Conservation (phyloP, 2,329 filamentous ascomycete species). For the Monascus ruber region DNA sequence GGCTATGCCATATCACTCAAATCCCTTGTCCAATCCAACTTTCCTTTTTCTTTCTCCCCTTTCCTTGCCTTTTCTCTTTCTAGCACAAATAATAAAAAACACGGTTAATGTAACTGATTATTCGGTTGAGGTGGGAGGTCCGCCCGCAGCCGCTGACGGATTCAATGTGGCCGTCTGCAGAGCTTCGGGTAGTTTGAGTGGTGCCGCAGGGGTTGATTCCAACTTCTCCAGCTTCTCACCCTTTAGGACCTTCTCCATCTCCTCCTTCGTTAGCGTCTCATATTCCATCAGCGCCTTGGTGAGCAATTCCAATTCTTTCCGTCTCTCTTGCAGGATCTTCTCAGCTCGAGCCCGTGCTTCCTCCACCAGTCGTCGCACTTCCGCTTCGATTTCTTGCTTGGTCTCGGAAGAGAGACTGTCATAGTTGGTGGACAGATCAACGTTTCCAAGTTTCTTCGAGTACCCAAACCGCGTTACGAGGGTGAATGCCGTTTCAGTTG, state of each 20-base stretch:
- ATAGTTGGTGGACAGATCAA: constrained; percentile 77
- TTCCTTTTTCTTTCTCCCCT: too few relatives aligned
- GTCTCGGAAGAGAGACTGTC: constrained; percentile 73
- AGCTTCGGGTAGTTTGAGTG: constrained; percentile 57
- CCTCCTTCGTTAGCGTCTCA: constrained; percentile 78
- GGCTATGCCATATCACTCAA: too few relatives aligned
- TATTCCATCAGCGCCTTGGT: constrained; percentile 87
- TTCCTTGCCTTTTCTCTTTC: too few relatives aligned
- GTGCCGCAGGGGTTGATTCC: constrained; percentile 38
- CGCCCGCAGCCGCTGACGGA: constrained; percentile 12
- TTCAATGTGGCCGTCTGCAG: constrained; percentile 20
- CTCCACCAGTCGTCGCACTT: constrained; percentile 75
- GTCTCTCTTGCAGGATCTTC: constrained; percentile 59
- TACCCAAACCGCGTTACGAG: constrained; percentile 89
- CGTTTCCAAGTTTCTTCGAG: constrained; percentile 75
- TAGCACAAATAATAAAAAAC: too few relatives aligned
- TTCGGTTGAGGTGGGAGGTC: constrained; percentile 11
- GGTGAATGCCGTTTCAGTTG: constrained; percentile 69
- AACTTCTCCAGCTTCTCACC: constrained; percentile 72
- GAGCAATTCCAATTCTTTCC: constrained; percentile 75
- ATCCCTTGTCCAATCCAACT: too few relatives aligned
- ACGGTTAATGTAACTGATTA: constrained; percentile 5
- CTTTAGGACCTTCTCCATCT: constrained; percentile 80
- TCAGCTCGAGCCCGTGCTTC: constrained; percentile 66
- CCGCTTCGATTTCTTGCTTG: constrained; percentile 71